Base-by-base conservation (phyloP, 78 protist species). In the Corallochytrium limacisporum region DNA sequence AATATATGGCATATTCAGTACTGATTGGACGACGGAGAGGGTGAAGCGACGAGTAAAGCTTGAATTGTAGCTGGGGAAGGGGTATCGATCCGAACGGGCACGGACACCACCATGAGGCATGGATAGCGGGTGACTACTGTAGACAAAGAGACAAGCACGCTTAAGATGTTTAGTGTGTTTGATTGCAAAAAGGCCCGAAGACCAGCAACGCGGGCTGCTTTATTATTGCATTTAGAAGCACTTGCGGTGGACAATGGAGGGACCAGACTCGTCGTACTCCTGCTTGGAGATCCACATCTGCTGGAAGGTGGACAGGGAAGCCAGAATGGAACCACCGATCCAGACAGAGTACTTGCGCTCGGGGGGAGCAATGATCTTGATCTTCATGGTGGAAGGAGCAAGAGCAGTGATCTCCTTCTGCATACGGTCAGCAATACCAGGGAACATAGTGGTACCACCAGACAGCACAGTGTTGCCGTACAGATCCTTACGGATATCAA, bases 311-410 rank as follows among this genome's bases (percentile, higher is more conserved):
- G 84, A 60, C 66, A 89, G 84, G 24, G 90, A 72, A 39, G 91
- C 93, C n/a, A 90, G 75, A 53, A 92, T 82, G 43, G 95, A 88
- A 13, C 97, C 98, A 33, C 98, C 97, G 55, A 91, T 84, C 97
- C 97, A 95, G 73, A 84, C 94, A 13, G 92, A 76, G 85, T 85
- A 90, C 74, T 82, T 83, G 32, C 93, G 74, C 75, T 91, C 95
- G 20, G 87, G 84, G 63, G 95, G 84, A n/a, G 93, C 91, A 29
- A 78, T 63, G 67, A 87, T 70, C 81, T 83, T 84, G 74, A 88
- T 62, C 85, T 83, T 79, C 83, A 79, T 78, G 44, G 82, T 50
- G 61, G 79, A 38, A 53, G 98, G 93, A 1, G 94, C 95, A 9
- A 86, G 68, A 36, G 69, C 72, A 29, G 78, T 67, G 55, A 90